Percentiles rank a stretch among this genome's conserved stretches.
Conservation (phyloP, 1,139 yeast species). For the Pichia sp. region DNA sequence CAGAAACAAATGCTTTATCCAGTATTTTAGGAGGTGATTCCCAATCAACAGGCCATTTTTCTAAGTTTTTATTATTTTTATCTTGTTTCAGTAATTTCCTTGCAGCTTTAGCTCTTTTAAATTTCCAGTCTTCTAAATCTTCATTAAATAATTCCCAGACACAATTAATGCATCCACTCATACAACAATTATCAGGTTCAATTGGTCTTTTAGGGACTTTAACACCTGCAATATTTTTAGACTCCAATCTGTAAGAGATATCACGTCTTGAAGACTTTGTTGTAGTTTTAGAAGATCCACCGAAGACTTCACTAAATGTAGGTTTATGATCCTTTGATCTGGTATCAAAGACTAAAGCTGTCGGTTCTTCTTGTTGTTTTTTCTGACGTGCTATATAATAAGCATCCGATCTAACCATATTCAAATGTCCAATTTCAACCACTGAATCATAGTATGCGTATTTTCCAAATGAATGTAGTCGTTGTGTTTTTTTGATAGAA, state of each 20-base stretch:
- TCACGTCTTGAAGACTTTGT: slow-evolving; percentile 29
- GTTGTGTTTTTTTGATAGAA: neutral
- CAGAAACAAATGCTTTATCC: slow-evolving; percentile 33
- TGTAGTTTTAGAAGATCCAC: slow-evolving; percentile 27
- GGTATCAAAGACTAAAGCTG: slow-evolving; percentile 20
- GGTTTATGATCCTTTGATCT: slow-evolving; percentile 13
- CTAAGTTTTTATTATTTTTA: slow-evolving; percentile 21
- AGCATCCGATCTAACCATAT: slow-evolving; percentile 13
- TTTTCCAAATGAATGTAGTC: slow-evolving; percentile 5
- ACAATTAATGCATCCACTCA: slow-evolving; percentile 95
- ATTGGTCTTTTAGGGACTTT: slow-evolving; percentile 72
- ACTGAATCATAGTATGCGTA: slow-evolving; percentile 13
- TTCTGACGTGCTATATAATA: slow-evolving; percentile 12
- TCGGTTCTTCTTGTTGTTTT: neutral
- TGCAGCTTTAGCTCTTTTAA: slow-evolving; percentile 55
- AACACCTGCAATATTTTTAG: slow-evolving; percentile 55
- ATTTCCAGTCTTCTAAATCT: slow-evolving; percentile 78
- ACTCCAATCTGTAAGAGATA: slow-evolving; percentile 25
- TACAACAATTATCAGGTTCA: slow-evolving; percentile 94
- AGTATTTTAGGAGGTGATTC: slow-evolving; percentile 57
- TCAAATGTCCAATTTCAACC: slow-evolving; percentile 7
- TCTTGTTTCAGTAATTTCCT: slow-evolving; percentile 20
- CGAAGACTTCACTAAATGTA: slow-evolving; percentile 26
- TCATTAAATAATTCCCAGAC: slow-evolving; percentile 94
- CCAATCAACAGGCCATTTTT: slow-evolving; percentile 76